Conservation (phyloP, 257 asterid species). For the Knoxia roxburghii region DNA sequence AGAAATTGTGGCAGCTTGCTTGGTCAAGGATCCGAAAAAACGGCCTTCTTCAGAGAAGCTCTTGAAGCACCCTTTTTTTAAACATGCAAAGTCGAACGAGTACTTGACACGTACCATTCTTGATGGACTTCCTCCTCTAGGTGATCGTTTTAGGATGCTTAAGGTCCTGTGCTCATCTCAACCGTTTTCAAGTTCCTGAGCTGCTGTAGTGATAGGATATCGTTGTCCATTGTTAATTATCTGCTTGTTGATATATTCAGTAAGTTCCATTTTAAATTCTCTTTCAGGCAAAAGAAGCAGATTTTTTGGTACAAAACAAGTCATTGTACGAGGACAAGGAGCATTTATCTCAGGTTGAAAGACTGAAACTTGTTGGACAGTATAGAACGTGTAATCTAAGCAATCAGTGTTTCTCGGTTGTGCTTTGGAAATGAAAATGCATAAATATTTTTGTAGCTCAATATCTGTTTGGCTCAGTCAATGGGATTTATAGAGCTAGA, state of each 20-base stretch:
- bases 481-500: background rate
- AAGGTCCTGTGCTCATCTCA: constrained; percentile 71
- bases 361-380: constrained; percentile 11
- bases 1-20: constrained; percentile 95
- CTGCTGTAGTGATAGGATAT: constrained; percentile 15
- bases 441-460: background rate
- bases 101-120: constrained; percentile 67
- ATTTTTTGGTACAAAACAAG: constrained; percentile 69
- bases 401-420: background rate
- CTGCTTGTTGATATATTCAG: background rate
- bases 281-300: constrained; percentile 92
- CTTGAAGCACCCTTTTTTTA: constrained; percentile 91
- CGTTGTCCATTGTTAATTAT: background rate
- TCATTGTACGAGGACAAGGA: constrained; percentile 83
- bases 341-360: constrained; percentile 79
- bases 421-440: background rate
- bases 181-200: constrained; percentile 18
- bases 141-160: constrained; percentile 94
- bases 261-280: constrained; percentile 15
- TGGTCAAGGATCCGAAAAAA: constrained; percentile 98
- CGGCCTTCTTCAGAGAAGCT: constrained; percentile 96
- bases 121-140: constrained; percentile 75
- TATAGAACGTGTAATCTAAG: background rate
- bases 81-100: constrained; percentile 59
- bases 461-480: background rate